Percentiles rank a stretch among this genome's conserved stretches.
These are phyloP conservation scores for Fraxinus paxiana DNA, from an alignment of 305 asterid species.

Conservation along the genomic window DNA sequence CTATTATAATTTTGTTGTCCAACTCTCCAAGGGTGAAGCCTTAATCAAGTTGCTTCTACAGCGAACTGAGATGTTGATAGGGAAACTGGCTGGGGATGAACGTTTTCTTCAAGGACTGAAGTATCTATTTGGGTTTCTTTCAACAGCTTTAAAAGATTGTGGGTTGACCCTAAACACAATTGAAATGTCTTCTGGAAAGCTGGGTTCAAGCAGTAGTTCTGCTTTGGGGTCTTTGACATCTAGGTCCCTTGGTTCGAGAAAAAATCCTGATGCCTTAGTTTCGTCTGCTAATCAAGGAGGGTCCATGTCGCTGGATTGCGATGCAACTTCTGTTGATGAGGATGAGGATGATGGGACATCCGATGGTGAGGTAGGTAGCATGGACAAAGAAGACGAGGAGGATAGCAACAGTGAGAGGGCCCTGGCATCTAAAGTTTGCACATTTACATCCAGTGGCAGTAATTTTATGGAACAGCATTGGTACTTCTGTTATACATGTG, in stretches of 20 bases:
- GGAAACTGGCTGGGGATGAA: conserved; percentile 72
- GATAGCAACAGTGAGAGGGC: conserved; percentile 86
- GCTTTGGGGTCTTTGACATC: conserved; percentile 56
- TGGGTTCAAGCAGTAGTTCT: conserved; percentile 50
- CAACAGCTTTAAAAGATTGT: conserved; percentile 55
- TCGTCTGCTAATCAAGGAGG: conserved; percentile 72
- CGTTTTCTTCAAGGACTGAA: conserved; percentile 72
- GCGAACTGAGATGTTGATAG: conserved; percentile 60
- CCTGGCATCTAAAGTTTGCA: conserved; percentile 93
- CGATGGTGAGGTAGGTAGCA: conserved; percentile 96
- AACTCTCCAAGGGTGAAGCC: conserved; percentile 67
- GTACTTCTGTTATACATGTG: conserved; percentile 99
- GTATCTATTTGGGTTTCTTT: conserved; percentile 73
- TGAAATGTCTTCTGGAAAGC: conserved; percentile 58
- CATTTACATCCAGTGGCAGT: conserved; percentile 98
- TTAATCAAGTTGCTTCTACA: conserved; percentile 62
- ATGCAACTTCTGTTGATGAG: conserved; percentile 94
- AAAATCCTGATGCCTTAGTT: conserved; percentile 58
- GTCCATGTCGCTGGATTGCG: conserved; percentile 72
- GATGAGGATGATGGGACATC: conserved; percentile 99
- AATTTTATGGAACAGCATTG: conserved; percentile 99
- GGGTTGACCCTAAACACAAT: conserved; percentile 44
- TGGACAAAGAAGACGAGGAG: conserved; percentile 92
- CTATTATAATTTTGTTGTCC: conserved; percentile 65
- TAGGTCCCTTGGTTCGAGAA: conserved; percentile 66